Base-by-base conservation (phyloP, 2,329 filamentous ascomycete genomes). In the Alternaria angustiovoidea region DNA sequence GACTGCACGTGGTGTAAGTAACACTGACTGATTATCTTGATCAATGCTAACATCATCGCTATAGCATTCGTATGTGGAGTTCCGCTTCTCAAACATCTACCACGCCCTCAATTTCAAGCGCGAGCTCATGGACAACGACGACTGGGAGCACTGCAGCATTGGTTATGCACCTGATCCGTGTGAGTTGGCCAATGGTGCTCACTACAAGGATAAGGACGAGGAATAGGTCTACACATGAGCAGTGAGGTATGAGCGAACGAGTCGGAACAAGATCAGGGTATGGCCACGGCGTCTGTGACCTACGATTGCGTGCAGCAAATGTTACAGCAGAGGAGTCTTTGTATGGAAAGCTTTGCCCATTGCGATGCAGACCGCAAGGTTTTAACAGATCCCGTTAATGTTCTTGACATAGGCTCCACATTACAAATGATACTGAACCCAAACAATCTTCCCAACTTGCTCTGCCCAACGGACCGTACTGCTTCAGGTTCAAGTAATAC, bases 81-180 rank as follows among this genome's bases (percentile, higher is more conserved):
- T 84, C 66, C 81, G 82, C 8, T 85, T 85, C 69, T 78, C 75
- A 43, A 81, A 76, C 61, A 81, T 85, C 57, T 73, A 77, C 24
- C 72, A 84, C 54, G 82, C 83, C 0, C 76, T 82, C 16, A 74
- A 73, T 20, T 85, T 85, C 75, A 80, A 78, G 56, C 71, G 74
- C 2, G 58, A 72, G 24, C 70, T 85, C 12, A 57, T 73, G 43
- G 74, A 77, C 18, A 73, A 81, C 39, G 71, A 80, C 24, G 78
- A 82, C 3, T 85, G 81, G 80, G 81, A 84, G 62, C 76, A 78
- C 18, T 83, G 81, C 70, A 80, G 75, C 20, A 75, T 84, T 52
- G 63, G 70, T 18, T 83, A 79, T 61, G 78, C 72, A 2, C 56
- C 74, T 30, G 83, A 85, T 64, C 83, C 83, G 2, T 79, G 78